Conservation (phyloP, 441 rosid species). For the Mallotus japonicus region DNA sequence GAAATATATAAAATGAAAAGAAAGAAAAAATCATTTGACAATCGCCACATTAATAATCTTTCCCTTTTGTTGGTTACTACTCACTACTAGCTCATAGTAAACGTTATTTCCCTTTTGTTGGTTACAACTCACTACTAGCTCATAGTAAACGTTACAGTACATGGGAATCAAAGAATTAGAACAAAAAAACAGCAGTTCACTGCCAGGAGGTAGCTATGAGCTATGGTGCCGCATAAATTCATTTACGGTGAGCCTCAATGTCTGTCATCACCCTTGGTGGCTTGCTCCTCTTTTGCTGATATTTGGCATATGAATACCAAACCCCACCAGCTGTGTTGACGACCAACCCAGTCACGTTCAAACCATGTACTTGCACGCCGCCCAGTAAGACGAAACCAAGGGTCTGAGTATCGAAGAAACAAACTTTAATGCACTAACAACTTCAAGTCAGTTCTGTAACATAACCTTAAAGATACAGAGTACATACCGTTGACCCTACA, state of each 20-base stretch:
- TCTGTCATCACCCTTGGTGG: conserved; percentile 48
- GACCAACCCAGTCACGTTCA: conserved; percentile 80
- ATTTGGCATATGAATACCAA: conserved; percentile 89
- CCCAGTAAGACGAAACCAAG: conserved; percentile 88
- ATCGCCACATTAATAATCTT: not conserved
- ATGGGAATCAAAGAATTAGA: not conserved
- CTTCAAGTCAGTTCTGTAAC: not conserved
- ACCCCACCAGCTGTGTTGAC: conserved; percentile 92
- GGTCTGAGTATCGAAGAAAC: conserved; percentile 40
- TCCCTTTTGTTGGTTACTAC: not conserved
- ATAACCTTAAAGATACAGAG: not conserved
- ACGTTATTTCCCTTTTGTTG: not conserved
- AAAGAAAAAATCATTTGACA: not conserved
- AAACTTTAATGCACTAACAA: not conserved
- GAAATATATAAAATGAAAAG: not conserved
- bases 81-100: not conserved
- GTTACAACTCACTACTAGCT: not conserved
- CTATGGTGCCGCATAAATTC: conserved; percentile 15
- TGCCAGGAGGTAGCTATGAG: not conserved
- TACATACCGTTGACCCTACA: conserved; percentile 90
- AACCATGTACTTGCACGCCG: conserved; percentile 82
- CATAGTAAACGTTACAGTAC: conserved; percentile 2
- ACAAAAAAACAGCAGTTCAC: not conserved
- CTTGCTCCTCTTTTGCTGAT: conserved; percentile 65
- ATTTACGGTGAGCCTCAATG: conserved; percentile 64